Evolutionary conservation across 2,329 filamentous ascomycete genomes (phyloP), one percentile per base, ranked within the genome.

Genomic region (Pseudofabraea citricarpa): DNA sequence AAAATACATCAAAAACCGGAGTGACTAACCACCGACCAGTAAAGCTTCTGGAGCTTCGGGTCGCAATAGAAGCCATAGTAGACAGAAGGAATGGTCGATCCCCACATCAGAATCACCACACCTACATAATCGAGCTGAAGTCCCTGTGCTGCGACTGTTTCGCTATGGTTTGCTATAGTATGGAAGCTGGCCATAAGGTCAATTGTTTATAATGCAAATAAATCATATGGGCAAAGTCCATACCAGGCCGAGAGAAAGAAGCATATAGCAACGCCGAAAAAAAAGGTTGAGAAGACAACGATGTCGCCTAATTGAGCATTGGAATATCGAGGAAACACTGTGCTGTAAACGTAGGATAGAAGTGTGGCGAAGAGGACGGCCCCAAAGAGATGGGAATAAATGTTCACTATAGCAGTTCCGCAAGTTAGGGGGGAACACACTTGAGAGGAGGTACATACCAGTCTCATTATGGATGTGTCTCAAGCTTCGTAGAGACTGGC

Each of bases 321-420:
- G 1, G 63, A 59, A 39, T 66, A 67, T 23, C 49, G 22, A 39
- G 61, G 54, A 36, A 59, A 57, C 15, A 57, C 46, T 9, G 50
- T 51, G 10, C 59, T 52, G 6, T 56, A 52, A 6, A 53, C 47
- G 41, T 64, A 60, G 22, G 57, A 55, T 8, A 63, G 37, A 18
- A 66, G 44, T 27, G 33, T 23, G n/a, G 35, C 13, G 26, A 64
- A 64, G 18, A 61, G 27, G 2, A 70, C 21, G 9, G 63, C 66
- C 0, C 73, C 72, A 4, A 75, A 46, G 3, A 75, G 58, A 49
- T 72, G 67, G 15, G 66, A 64, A 48, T 63, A 68, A 29, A 71
- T 70, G 19, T 49, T 54, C 20, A 52, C n/a, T n/a, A n/a, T n/a
- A n/a, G n/a, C n/a, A n/a, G n/a, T n/a, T n/a, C n/a, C n/a, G n/a